Base-by-base conservation (phyloP, 2,329 filamentous ascomycete genomes). In the Aspergillaceae sp. region DNA sequence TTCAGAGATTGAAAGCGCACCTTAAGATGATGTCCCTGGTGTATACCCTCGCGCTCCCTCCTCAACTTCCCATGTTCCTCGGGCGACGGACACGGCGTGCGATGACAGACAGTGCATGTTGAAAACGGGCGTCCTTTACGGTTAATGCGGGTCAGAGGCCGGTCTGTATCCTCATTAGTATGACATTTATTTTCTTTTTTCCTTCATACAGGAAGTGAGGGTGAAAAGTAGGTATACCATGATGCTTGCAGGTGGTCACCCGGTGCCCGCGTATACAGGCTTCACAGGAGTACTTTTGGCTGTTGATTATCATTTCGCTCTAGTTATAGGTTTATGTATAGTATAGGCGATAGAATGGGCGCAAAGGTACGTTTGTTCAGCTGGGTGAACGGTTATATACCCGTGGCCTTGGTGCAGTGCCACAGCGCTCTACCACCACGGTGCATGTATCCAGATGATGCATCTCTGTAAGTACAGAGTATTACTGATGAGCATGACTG, bases 91-190 rank as follows among this genome's bases (percentile, higher is more conserved):
- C 91, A 89, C 72, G 92, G 86, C 48, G 85, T 82, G 64, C 90
- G 53, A 32, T 62, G 87, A 72, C 91, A 97, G 70, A 96, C 88
- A 55, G 87, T 82, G 71, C 91, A 96, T 79, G 96, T 90, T 56
- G 91, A 94, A 55, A 96, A 89, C 43, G 91, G 91, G 52, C 91
- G 86, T 60, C 91, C 91, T 74, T 97, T 96, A 67, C 94, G 94
- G 70, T 94, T 92, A 73, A 96, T 94, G 67, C 94, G 88, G 62
- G 88, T 85, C 53, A 97, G 78, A 53, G 87, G 87, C 60, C 90
- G 87, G 70, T 95, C 90, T 94, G 59, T 46, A 6, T 40, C 28
- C 5, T 35, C n/a, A 35, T 9, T 11, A 35, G 34, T 8, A 7
- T 7, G 35, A 5, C 26, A 19, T 19, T 33, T 33, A 10, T 33